Percentiles rank a stretch among this genome's conserved stretches.
phyloP scores from a whole-genome alignment of 2,329 filamentous ascomycete genomes.

The Immersiporthe knoxdaviesiana region DNA sequence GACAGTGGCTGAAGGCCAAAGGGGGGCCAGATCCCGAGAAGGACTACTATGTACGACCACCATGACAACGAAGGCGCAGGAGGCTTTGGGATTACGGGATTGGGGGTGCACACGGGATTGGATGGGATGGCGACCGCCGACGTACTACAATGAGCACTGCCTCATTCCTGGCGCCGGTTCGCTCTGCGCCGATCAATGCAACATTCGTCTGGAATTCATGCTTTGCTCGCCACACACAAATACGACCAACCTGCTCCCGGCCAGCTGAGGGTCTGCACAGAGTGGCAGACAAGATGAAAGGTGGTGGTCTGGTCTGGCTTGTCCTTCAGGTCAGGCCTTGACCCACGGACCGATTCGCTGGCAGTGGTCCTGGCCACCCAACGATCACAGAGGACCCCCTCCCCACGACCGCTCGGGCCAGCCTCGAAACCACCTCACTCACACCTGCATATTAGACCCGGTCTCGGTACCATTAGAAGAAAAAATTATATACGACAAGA shows the following conservation, averaged over 20 bases:
- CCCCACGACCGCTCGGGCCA: not conserved
- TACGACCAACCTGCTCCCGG: not conserved
- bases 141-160: slow-evolving; percentile 24
- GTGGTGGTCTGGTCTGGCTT: not conserved
- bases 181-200: slow-evolving; percentile 25
- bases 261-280: not conserved
- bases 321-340: not conserved
- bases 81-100: not conserved
- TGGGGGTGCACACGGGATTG: not conserved
- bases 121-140: not conserved
- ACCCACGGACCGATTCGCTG: slow-evolving; percentile 9
- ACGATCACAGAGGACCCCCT: not conserved
- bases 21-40: not conserved
- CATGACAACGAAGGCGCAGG: not conserved
- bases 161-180: slow-evolving; percentile 19
- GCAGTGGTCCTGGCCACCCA: not conserved
- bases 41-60: not conserved
- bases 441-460: not conserved
- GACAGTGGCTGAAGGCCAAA: not conserved
- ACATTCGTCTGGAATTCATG: slow-evolving; percentile 22
- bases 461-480: not conserved
- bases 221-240: slow-evolving; percentile 9
- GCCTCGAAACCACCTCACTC: not conserved
- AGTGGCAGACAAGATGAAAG: not conserved
- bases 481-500: not conserved